Conservation (phyloP, 176 grass and related monocot genomes). For the Aegilops umbellulata region DNA sequence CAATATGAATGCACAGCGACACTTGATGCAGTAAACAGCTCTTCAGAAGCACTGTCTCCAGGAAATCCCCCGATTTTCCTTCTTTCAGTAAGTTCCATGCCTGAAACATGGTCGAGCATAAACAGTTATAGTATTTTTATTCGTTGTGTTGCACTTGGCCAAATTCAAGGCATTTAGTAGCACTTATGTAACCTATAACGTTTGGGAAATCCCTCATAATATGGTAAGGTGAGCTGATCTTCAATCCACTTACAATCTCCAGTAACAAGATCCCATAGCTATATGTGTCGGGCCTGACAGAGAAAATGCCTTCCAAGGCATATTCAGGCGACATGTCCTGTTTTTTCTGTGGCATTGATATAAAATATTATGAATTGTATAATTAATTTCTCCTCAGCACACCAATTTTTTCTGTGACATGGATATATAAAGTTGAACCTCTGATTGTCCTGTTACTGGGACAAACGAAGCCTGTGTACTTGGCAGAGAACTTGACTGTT, state of each 20-base stretch:
- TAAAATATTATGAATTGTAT: no score
- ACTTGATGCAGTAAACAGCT: slow-evolving; percentile 16
- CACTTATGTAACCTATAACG: not conserved
- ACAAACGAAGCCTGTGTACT: not conserved
- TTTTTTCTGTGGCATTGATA: no score
- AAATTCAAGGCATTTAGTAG: not conserved
- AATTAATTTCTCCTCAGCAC: not conserved
- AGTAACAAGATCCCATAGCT: slow-evolving; percentile 49
- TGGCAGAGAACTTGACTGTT: not conserved
- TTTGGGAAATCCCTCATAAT: not conserved
- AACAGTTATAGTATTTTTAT: not conserved
- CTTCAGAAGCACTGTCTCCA: not conserved
- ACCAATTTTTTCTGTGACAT: not conserved
- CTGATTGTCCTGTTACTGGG: not conserved
- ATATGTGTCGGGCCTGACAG: slow-evolving; percentile 47
- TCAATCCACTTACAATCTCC: slow-evolving; percentile 52
- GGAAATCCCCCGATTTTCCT: slow-evolving; percentile 1
- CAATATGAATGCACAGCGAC: slow-evolving; percentile 30
- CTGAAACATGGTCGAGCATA: slow-evolving; percentile 7
- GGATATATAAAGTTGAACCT: not conserved
- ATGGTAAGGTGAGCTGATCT: slow-evolving; percentile 17
- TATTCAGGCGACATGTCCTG: slow-evolving; percentile 61
- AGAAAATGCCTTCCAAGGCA: slow-evolving; percentile 55
- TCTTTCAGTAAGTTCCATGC: slow-evolving; percentile 37
- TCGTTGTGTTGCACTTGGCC: not conserved